These are phyloP conservation scores for Pestalotiopsis sp. DNA, from an alignment of 2,329 filamentous ascomycete genomes.

Conservation along the genomic window DNA sequence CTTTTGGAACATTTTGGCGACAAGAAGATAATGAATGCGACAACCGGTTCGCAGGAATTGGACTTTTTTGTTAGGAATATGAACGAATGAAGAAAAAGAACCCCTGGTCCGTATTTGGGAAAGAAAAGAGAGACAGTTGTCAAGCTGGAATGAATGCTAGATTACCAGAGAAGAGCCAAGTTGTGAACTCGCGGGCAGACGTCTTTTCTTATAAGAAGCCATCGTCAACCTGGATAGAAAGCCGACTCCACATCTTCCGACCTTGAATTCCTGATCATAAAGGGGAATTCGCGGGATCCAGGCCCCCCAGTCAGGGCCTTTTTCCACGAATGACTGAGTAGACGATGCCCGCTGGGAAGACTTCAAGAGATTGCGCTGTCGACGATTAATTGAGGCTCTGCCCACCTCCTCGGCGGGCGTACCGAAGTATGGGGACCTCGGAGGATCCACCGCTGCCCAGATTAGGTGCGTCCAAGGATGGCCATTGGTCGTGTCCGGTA, in stretches of 20 bases:
- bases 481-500: background rate
- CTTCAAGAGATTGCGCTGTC: slow-evolving; percentile 7
- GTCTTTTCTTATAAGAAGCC: slow-evolving; percentile 5
- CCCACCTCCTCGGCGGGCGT: background rate
- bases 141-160: slow-evolving; percentile 3
- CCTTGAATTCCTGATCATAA: background rate
- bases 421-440: slow-evolving; percentile 4
- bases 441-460: background rate
- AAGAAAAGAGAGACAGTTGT: background rate
- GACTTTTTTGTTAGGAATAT: background rate
- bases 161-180: background rate
- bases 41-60: slow-evolving; percentile 6
- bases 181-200: background rate
- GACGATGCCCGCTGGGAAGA: background rate
- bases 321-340: slow-evolving; percentile 9
- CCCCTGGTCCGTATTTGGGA: background rate
- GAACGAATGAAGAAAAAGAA: slow-evolving; percentile 6
- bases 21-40: slow-evolving; percentile 8
- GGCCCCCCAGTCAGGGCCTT: background rate
- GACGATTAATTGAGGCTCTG: slow-evolving; percentile 10
- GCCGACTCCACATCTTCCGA: background rate
- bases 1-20: slow-evolving; percentile 25
- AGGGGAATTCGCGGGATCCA: background rate
- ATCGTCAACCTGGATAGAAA: background rate
- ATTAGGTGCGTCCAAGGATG: background rate